A percentile compares a stretch with the other conserved stretches of the same genome.
These are phyloP conservation scores for Amanita phalloides DNA, from an alignment of 768 basidiomycete species.

Conservation along the genomic window DNA sequence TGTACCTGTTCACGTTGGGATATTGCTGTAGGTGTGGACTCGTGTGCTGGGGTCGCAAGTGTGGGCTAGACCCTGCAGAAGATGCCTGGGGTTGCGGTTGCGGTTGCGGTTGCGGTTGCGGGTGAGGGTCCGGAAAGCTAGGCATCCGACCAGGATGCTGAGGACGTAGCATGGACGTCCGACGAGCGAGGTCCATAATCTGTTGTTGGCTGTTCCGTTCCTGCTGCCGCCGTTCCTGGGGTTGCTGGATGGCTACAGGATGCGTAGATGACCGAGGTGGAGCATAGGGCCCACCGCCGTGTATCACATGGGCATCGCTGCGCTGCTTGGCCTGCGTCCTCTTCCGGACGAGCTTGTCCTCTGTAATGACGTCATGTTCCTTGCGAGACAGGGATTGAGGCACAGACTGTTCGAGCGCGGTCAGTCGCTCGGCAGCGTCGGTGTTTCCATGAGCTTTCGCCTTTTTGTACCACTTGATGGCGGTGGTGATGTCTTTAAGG, in stretches of 20 bases:
- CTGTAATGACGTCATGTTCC: constrained; percentile 74
- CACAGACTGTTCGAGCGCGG: constrained; percentile 49
- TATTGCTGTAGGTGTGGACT: constrained; percentile 18
- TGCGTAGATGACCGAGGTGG: too few species aligned
- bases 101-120: not conserved
- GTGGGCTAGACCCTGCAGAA: not conserved
- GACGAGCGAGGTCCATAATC: constrained; percentile 4
- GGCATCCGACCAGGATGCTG: not conserved
- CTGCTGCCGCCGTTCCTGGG: not conserved
- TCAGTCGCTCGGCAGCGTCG: constrained; percentile 69
- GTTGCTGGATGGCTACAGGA: too few species aligned
- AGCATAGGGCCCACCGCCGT: too few species aligned
- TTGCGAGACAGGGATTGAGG: constrained; percentile 62
- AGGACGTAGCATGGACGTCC: constrained; percentile 7
- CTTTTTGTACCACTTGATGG: constrained; percentile 75
- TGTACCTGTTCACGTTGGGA: constrained; percentile 32
- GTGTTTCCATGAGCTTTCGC: constrained; percentile 70
- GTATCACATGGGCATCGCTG: constrained; percentile 22
- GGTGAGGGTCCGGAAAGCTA: constrained; percentile 1
- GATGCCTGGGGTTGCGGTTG: not conserved
- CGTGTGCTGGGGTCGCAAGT: constrained; percentile 2
- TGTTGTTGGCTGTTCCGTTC: constrained; percentile 1
- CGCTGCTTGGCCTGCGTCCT: constrained; percentile 63
- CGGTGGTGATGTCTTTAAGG: constrained; percentile 45
- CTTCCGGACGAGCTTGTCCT: constrained; percentile 71